phyloP scores from a whole-genome alignment of 2,329 filamentous ascomycete species.

The Alternaria arborescens region DNA sequence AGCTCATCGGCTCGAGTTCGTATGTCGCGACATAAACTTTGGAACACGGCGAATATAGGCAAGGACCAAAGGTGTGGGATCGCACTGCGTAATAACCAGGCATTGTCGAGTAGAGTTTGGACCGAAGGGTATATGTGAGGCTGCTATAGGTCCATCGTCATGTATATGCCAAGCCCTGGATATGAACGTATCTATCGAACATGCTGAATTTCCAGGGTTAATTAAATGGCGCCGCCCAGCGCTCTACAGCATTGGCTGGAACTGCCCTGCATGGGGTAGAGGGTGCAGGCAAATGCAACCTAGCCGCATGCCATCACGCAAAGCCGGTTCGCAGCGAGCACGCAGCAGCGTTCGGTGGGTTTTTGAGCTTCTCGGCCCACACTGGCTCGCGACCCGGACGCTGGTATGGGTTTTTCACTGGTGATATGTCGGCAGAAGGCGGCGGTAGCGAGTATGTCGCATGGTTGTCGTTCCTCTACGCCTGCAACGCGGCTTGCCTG shows the following conservation, averaged over 20 bases:
- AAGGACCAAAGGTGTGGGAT: conserved; percentile 17
- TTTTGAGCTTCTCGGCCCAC: conserved; percentile 23
- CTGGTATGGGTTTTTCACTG: conserved; percentile 14
- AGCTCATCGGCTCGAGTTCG: conserved; percentile 1
- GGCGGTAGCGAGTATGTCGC: conserved; percentile 6
- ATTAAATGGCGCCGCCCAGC: conserved; percentile 20
- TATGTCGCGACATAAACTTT: conserved; percentile 2
- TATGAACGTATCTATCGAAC: conserved; percentile 28
- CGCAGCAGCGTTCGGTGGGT: not conserved
- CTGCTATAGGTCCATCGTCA: conserved; percentile 29
- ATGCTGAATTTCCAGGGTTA: conserved; percentile 22
- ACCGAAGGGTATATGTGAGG: conserved; percentile 41
- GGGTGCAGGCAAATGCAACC: conserved; percentile 19
- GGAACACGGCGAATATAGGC: conserved; percentile 28
- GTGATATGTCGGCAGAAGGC: conserved; percentile 25
- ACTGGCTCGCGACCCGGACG: conserved; percentile 24
- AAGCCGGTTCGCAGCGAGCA: conserved; percentile 14
- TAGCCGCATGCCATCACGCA: conserved; percentile 15
- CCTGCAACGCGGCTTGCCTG: not conserved
- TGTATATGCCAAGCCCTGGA: conserved; percentile 24
- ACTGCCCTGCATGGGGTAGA: conserved; percentile 4
- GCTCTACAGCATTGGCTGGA: conserved; percentile 16
- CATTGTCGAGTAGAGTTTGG: conserved; percentile 25
- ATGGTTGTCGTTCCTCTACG: not conserved
- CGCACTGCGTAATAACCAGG: conserved; percentile 16